Percentiles rank a stretch among this genome's conserved stretches.
Conservation (phyloP, 225 moss, liverwort and hornwort genomes). For the Pseudisothecium myosuroides region DNA sequence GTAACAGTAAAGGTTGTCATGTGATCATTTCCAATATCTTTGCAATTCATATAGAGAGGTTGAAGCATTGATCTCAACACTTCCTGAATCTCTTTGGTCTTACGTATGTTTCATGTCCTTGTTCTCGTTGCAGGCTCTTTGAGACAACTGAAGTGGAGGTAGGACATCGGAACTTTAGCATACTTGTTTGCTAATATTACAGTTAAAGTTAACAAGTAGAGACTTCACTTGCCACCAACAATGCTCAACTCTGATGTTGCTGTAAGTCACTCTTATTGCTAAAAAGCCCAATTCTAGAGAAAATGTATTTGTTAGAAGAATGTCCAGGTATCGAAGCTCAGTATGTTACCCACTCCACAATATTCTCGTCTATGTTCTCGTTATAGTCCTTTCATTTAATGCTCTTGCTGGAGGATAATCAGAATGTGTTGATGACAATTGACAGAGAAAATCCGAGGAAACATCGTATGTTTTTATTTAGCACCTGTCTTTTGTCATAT, state of each 20-base stretch:
- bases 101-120: not conserved
- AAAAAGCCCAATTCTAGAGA: not conserved
- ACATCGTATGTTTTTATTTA: not conserved
- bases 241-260: not conserved
- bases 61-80: not conserved
- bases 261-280: not conserved
- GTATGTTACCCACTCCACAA: not conserved
- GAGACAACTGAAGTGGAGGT: conserved; percentile 7
- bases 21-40: not conserved
- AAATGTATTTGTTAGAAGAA: not conserved
- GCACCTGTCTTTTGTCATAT: not conserved
- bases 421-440: not conserved
- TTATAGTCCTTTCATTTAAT: not conserved
- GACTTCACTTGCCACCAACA: not conserved
- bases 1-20: not conserved
- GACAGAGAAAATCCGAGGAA: not conserved
- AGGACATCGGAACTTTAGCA: not conserved
- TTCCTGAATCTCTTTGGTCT: not conserved
- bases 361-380: not conserved
- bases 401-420: not conserved
- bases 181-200: not conserved
- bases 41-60: not conserved
- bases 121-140: not conserved
- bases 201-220: not conserved
- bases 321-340: not conserved